phyloP scores from a whole-genome alignment of 148 eudicot genomes.

The Pharnaceum exiguum region DNA sequence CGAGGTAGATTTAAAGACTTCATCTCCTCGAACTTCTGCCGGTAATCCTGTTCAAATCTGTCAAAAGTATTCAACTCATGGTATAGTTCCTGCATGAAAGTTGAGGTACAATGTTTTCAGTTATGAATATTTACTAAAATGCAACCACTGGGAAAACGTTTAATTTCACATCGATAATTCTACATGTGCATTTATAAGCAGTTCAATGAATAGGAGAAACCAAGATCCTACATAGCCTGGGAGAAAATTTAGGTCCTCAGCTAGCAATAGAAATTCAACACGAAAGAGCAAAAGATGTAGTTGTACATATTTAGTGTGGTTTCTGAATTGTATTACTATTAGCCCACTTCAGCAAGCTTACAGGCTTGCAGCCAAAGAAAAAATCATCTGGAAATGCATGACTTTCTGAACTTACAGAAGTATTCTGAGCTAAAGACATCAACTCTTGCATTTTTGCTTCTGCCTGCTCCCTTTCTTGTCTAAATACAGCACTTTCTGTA shows the following conservation, averaged over 20 bases:
- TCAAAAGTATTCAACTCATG: slow-evolving; percentile 87
- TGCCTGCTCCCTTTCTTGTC: slow-evolving; percentile 53
- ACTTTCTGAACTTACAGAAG: slow-evolving; percentile 60
- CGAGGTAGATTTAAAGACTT: slow-evolving; percentile 78
- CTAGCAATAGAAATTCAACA: neutral
- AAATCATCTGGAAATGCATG: neutral
- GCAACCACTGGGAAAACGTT: neutral
- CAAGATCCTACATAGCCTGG: too few relatives aligned
- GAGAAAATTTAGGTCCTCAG: neutral
- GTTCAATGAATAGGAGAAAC: too few relatives aligned
- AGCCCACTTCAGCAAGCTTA: neutral
- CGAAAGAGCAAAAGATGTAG: neutral
- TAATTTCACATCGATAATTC: neutral
- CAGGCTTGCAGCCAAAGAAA: neutral
- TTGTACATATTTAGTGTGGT: neutral
- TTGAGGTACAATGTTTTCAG: slow-evolving; percentile 6
- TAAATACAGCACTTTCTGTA: slow-evolving; percentile 35
- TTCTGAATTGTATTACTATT: neutral
- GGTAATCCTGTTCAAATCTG: slow-evolving; percentile 84
- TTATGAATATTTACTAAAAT: neutral
- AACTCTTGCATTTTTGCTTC: slow-evolving; percentile 70
- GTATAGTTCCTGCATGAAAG: slow-evolving; percentile 68
- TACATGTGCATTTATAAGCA: too few relatives aligned
- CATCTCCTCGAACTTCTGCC: slow-evolving; percentile 73
- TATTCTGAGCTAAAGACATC: slow-evolving; percentile 63